Evolutionary conservation across 768 basidiomycete species (phyloP).

Genomic region (Mycena venus): DNA sequence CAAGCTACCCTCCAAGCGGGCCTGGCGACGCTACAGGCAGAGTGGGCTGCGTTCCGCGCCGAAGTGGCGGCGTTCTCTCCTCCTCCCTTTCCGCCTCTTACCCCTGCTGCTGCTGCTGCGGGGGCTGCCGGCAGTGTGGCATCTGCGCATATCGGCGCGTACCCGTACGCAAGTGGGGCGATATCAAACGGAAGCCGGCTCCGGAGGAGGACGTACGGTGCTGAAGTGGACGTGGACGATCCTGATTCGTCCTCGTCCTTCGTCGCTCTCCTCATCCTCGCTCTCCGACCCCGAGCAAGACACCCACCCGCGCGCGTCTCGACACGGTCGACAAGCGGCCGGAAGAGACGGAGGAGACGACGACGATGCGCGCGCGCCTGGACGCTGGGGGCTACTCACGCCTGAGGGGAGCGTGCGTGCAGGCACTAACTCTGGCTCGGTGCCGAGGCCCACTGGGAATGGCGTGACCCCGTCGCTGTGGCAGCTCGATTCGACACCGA

Average conservation of each 20-base stretch:
- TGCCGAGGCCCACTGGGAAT: no score
- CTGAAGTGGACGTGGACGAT: not conserved
- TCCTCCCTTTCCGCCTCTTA: not conserved
- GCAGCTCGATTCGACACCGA: not conserved
- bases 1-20: not conserved
- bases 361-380: constrained; percentile 4
- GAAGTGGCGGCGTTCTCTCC: not conserved
- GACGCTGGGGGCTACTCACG: constrained; percentile 29
- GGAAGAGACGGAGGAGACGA: not conserved
- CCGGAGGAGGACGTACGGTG: not conserved
- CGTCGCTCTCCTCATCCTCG: not conserved
- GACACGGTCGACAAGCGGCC: not conserved
- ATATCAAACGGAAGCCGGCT: not conserved
- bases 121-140: no score
- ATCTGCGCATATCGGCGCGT: no score
- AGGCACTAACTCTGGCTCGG: no score
- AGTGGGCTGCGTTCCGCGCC: constrained; percentile 26
- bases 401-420: constrained; percentile 29
- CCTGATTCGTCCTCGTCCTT: not conserved
- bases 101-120: no score
- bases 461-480: no score
- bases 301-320: not conserved
- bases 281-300: not conserved
- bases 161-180: not conserved
- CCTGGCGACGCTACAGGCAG: constrained; percentile 15